phyloP scores from a whole-genome alignment of 345 rosid species.

The Linum lewisii region DNA sequence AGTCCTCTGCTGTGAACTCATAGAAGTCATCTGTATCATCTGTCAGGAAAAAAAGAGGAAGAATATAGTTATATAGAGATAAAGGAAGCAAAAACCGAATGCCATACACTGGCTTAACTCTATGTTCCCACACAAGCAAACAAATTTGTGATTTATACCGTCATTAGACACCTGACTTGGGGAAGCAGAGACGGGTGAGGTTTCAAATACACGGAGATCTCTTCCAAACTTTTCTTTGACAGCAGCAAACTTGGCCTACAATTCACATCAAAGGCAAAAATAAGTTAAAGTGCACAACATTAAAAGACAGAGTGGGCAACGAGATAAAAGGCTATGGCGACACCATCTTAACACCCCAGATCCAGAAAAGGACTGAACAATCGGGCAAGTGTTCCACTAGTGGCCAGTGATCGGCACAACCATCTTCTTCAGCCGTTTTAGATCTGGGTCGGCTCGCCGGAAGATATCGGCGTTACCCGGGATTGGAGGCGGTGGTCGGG shows the following conservation, averaged over 20 bases:
- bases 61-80: slow-evolving; percentile 4
- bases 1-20: slow-evolving; percentile 80
- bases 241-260: slow-evolving; percentile 53
- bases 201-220: slow-evolving; percentile 71
- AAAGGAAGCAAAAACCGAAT: background rate
- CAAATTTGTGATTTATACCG: slow-evolving; percentile 25
- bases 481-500: too few relatives aligned
- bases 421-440: too few relatives aligned
- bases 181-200: slow-evolving; percentile 29
- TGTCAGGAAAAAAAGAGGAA: slow-evolving; percentile 17
- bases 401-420: too few relatives aligned
- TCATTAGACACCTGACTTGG: slow-evolving; percentile 29
- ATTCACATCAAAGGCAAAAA: slow-evolving; percentile 9
- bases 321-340: background rate
- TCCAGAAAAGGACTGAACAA: too few relatives aligned
- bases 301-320: background rate
- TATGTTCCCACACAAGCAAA: background rate
- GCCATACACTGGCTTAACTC: slow-evolving; percentile 1
- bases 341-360: background rate
- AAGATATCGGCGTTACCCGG: too few relatives aligned
- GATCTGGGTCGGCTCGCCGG: too few relatives aligned
- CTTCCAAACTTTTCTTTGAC: slow-evolving; percentile 62
- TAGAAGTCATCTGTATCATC: slow-evolving; percentile 79
- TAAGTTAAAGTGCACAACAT: background rate
- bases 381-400: too few relatives aligned